Evolutionary conservation across 345 rosid genomes (phyloP), one percentile per base, ranked within the genome.

Genomic region (Pelargonium nanum): DNA sequence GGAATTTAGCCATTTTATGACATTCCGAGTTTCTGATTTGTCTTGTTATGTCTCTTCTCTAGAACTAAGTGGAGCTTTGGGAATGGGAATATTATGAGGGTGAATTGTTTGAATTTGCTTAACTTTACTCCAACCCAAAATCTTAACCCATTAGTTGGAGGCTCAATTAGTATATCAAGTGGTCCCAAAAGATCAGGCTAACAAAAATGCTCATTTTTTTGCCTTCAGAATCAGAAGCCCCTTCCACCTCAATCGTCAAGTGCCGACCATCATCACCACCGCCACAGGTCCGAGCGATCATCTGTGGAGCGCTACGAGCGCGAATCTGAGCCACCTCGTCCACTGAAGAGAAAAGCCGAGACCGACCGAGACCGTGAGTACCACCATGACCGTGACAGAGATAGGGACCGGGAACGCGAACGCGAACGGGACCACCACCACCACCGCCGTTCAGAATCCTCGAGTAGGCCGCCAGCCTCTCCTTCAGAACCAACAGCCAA

Each of bases 331-430:
- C 84, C 81, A 1, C 77, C 80, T 0, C 89, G 82, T 6, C 78
- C 83, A 9, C 68, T 77, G 55, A 89, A 87, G 68, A 77, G 97
- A 55, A 89, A 85, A 66, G 59, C 91, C 1, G 86, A 77, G 15
- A 83, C 74, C 19, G 69, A 75, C 67, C 65, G 69, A 21, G 84
- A 78, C 12, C 6, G 57, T 56, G 75, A 79, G 56, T 66, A 59
- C 25, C 78, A 71, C 12, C 54, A 59, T 10, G 84, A 61, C 57
- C 57, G 54, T 6, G 79, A 71, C 53, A 71, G 72, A 13, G 83
- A 77, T 7, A 58, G 54, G 23, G 75, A 72, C 8, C 72, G 60
- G 26, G 75, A 83, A 2, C 80, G 61, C 22, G 79, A 75, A 0
- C 72, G 73, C 32, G 70, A 72, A 19, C 61, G 69, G 24, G 48